These are phyloP conservation scores for Fusarium chuoi DNA, from an alignment of 2,329 filamentous ascomycete genomes.

Conservation along the genomic window DNA sequence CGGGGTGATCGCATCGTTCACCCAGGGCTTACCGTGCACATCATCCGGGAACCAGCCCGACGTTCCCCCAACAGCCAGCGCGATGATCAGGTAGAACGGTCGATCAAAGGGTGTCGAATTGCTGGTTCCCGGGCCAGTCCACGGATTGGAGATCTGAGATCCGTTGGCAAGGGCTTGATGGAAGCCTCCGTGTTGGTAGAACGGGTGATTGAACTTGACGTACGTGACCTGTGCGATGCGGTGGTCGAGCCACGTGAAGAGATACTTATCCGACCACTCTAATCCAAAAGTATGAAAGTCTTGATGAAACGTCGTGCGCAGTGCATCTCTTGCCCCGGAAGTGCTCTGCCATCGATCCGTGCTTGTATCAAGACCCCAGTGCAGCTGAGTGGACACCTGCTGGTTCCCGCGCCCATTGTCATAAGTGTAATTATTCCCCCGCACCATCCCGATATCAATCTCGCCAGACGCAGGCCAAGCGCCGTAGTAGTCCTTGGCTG, in stretches of 20 bases:
- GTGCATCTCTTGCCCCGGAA: background rate
- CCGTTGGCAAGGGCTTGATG: background rate
- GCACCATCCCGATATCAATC: conserved; percentile 61
- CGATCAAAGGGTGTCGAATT: rapidly evolving
- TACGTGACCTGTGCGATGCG: background rate
- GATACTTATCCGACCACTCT: conserved; percentile 46
- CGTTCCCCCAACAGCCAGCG: background rate
- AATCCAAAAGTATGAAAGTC: conserved; percentile 60
- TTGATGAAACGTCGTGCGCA: background rate
- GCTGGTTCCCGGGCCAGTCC: background rate
- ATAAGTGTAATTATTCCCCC: conserved; percentile 54
- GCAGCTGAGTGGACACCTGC: background rate
- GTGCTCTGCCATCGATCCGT: background rate
- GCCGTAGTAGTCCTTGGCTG: conserved; percentile 50
- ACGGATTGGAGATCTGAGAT: background rate
- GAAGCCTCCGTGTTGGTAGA: background rate
- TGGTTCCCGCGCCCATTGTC: background rate
- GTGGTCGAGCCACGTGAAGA: background rate
- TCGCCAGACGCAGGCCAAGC: conserved; percentile 62
- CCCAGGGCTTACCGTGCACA: background rate
- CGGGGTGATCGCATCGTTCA: background rate
- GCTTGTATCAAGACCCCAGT: background rate
- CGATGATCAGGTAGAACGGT: background rate
- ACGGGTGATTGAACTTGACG: background rate
- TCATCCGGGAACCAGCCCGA: background rate